A percentile compares a stretch with the other conserved stretches of the same genome.
Evolutionary conservation across 352 stramenopile species (phyloP).

Genomic region (Thalassiosira hispida): DNA sequence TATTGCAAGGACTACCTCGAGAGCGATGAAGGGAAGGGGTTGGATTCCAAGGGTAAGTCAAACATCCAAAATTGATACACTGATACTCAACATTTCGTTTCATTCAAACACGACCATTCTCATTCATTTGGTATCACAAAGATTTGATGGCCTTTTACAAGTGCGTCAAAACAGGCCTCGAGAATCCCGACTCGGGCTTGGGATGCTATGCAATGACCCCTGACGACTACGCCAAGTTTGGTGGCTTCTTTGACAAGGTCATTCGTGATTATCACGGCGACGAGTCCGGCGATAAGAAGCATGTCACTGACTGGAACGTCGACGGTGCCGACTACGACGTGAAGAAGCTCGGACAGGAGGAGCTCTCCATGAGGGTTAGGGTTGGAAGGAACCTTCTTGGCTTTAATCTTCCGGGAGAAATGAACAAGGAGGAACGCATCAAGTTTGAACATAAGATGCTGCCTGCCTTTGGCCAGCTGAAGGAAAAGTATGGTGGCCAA

Average conservation of each 20-base stretch:
- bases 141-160: conserved; percentile 40
- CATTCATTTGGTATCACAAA: neutral
- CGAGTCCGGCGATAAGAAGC: conserved; percentile 48
- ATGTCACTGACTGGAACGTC: conserved; percentile 55
- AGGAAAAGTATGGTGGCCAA: conserved; percentile 84
- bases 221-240: conserved; percentile 69
- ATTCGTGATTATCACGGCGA: conserved; percentile 76
- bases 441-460: conserved; percentile 89
- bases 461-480: conserved; percentile 85
- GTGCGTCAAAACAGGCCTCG: conserved; percentile 63
- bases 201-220: conserved; percentile 76
- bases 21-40: conserved; percentile 32
- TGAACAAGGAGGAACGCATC: conserved; percentile 86
- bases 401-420: conserved; percentile 87
- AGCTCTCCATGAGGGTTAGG: conserved; percentile 86
- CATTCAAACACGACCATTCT: neutral
- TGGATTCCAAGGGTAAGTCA: conserved; percentile 38
- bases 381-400: conserved; percentile 88
- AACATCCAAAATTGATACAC: neutral
- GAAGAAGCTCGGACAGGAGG: conserved; percentile 67
- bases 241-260: conserved; percentile 69
- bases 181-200: conserved; percentile 64
- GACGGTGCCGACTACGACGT: conserved; percentile 58
- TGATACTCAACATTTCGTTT: neutral
- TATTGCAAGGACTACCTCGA: conserved; percentile 46